Conservation (phyloP, 352 stramenopile genomes). For the Detonula confervacea region DNA sequence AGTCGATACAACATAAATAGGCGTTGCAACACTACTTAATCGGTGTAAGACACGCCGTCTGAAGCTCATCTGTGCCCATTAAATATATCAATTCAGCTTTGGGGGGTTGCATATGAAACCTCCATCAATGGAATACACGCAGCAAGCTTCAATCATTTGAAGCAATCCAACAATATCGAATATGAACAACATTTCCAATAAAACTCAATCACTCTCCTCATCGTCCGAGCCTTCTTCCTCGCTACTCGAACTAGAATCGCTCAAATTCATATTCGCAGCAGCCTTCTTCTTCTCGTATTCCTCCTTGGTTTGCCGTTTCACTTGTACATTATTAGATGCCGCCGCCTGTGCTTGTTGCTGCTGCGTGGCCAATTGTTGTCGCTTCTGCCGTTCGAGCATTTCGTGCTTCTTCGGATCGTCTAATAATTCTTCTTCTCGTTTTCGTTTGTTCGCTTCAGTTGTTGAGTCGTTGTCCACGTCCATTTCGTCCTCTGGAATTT, state of each 20-base stretch:
- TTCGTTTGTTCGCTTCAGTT: constrained; percentile 10
- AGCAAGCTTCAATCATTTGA: too few species aligned
- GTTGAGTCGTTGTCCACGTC: constrained; percentile 10
- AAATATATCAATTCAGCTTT: too few species aligned
- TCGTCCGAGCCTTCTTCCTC: constrained; percentile 39
- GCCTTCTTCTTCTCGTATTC: constrained; percentile 38
- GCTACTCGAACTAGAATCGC: constrained; percentile 47
- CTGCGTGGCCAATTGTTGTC: constrained; percentile 15
- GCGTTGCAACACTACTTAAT: too few species aligned
- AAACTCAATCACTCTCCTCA: constrained; percentile 28
- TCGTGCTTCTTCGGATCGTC: constrained; percentile 41
- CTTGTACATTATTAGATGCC: not conserved
- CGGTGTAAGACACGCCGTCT: too few species aligned
- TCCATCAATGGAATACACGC: too few species aligned
- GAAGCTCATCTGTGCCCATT: too few species aligned
- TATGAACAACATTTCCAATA: too few species aligned
- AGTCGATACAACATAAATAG: too few species aligned
- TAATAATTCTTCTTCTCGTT: constrained; percentile 9
- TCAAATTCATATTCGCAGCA: constrained; percentile 62
- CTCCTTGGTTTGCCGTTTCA: constrained; percentile 7
- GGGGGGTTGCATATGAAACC: too few species aligned
- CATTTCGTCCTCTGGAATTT: constrained; percentile 14
- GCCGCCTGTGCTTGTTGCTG: not conserved
- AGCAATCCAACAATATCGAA: too few species aligned
- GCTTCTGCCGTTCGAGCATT: constrained; percentile 30